Base-by-base conservation (phyloP, 441 rosid genomes). In the Bocquillonia castaneifolia region DNA sequence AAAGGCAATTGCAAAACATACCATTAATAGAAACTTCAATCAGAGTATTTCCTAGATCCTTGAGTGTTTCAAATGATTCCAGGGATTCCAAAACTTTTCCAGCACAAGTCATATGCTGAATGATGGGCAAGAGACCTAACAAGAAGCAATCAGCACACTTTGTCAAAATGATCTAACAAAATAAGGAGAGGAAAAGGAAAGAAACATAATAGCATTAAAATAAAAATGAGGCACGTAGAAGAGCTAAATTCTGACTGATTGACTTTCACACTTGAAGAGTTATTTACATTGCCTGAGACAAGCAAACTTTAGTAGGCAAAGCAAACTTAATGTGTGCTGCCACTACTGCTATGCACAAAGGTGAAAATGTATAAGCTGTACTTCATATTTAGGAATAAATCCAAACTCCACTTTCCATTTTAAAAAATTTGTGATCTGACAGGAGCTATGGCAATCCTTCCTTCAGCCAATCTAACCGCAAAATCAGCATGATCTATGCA, bases 71-170 rank as follows among this genome's bases (percentile, higher is more conserved):
- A 72, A 73, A 75, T 53, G 78, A 61, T 72, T 83, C 86, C 60
- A 71, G 64, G 66, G 85, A 84, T 72, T 83, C 85, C 67, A 90
- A 67, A 78, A 80, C 74, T 73, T 75, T 83, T 75, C 86, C 95
- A 69, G 71, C 85, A 78, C 73, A 80, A 72, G 77, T 78, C 77
- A 92, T 67, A 67, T 86, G 82, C 68, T 84, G 85, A 79, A 95
- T 84, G 77, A 92, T 89, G 71, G 98, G 99, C 84, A 95, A 72
- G 65, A 95, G 83, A 83, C 99, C 99, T 95, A 62, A 61, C 53
- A 60, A 78, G 76, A 76, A 26, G 69, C 17, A 53, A 65, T 29
- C 42, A 39, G 9, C 23, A 8, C 29, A 39, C n/a, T 34, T 58
- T 29, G n/a, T 34, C 37, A 59, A 54, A 64, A 32, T 22, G 25